Percentiles rank a stretch among this genome's conserved stretches.
Conservation (phyloP, 768 basidiomycete species). For the Boletus sensibilis region DNA sequence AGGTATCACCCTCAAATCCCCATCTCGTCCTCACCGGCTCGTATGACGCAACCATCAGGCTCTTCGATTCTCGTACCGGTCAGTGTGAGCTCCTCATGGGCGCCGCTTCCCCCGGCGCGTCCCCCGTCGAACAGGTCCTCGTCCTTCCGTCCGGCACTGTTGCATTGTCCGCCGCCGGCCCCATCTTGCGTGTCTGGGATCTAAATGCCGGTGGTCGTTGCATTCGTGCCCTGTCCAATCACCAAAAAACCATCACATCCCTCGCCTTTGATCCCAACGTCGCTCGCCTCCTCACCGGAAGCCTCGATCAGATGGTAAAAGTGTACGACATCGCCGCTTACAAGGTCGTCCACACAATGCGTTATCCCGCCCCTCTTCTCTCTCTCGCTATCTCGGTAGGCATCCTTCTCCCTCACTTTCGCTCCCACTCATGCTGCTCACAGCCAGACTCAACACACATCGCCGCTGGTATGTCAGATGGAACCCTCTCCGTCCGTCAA, state of each 20-base stretch:
- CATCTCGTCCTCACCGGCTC: constrained; percentile 88
- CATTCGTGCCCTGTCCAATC: constrained; percentile 89
- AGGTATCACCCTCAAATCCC: constrained; percentile 80
- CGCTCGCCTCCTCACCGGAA: constrained; percentile 81
- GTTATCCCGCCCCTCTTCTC: constrained; percentile 90
- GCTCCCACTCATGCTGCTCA: constrained; percentile 6
- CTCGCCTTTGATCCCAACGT: constrained; percentile 77
- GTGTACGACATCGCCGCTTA: constrained; percentile 94
- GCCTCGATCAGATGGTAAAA: constrained; percentile 97
- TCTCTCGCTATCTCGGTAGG: constrained; percentile 86
- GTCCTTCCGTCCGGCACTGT: constrained; percentile 89
- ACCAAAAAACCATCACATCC: constrained; percentile 95
- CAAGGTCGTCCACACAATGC: constrained; percentile 97
- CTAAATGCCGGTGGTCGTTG: constrained; percentile 88
- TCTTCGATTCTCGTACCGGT: constrained; percentile 86
- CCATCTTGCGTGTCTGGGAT: constrained; percentile 95
- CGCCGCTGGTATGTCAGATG: constrained; percentile 96
- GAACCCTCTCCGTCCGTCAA: constrained; percentile 94
- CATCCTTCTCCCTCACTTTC: background rate
- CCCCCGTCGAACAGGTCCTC: constrained; percentile 88
- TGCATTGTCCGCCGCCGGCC: constrained; percentile 84
- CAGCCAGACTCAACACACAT: constrained; percentile 97
- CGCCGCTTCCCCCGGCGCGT: constrained; percentile 26
- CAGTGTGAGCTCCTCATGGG: constrained; percentile 84
- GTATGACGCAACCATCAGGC: constrained; percentile 86